These are phyloP conservation scores for Fibroporia radiculosa DNA, from an alignment of 768 basidiomycete genomes.

Conservation along the genomic window DNA sequence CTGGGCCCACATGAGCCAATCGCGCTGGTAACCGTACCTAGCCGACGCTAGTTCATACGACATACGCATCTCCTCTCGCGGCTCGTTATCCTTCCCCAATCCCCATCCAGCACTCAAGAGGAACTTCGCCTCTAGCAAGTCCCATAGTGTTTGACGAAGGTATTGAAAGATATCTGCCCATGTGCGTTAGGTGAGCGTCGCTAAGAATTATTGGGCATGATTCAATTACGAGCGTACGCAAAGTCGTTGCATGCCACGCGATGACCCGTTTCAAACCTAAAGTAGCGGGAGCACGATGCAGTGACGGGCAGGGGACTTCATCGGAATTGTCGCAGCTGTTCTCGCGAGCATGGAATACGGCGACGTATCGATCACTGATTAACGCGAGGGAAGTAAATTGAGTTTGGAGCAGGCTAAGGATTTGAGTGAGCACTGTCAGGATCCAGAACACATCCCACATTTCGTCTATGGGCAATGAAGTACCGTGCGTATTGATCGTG, in stretches of 20 bases:
- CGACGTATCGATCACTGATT: conserved; percentile 14
- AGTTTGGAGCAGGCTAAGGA: conserved; percentile 11
- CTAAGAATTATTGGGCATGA: conserved; percentile 13
- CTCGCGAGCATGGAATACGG: conserved; percentile 5
- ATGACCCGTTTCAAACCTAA: conserved; percentile 15
- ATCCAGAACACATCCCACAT: conserved; percentile 13
- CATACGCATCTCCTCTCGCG: not conserved
- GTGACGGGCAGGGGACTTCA: conserved; percentile 11
- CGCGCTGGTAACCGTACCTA: not conserved
- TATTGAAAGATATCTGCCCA: conserved; percentile 11
- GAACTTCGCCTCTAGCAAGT: conserved; percentile 5
- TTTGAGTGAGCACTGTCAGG: conserved; percentile 9
- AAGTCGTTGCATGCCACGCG: conserved; percentile 8
- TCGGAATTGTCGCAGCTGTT: conserved; percentile 8
- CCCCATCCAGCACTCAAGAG: conserved; percentile 9
- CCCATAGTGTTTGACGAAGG: conserved; percentile 10
- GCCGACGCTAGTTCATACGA: conserved; percentile 1
- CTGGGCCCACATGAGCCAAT: not conserved
- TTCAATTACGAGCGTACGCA: conserved; percentile 10
- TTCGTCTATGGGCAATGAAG: conserved; percentile 5
- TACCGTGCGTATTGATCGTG: conserved; percentile 5
- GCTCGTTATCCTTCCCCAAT: conserved; percentile 4
- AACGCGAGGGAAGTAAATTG: conserved; percentile 13
- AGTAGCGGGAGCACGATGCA: conserved; percentile 7
- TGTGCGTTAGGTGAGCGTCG: conserved; percentile 1